Conservation (phyloP, 177 flowering plant species). For the Vitis hybrid region DNA sequence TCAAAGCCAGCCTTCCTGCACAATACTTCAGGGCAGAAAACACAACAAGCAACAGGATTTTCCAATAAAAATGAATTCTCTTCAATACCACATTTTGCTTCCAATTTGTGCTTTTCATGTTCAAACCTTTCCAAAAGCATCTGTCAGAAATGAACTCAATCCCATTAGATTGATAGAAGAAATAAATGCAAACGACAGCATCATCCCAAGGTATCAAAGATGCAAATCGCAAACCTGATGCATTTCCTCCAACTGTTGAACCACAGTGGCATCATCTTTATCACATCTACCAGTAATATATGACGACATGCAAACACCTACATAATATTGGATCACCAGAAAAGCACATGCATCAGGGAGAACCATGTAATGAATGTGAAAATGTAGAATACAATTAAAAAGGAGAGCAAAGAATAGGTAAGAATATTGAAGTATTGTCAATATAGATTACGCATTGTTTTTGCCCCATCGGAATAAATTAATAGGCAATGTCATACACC, state of each 20-base stretch:
- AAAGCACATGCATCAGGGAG: not conserved
- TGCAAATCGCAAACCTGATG: slow-evolving; percentile 40
- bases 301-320: slow-evolving; percentile 75
- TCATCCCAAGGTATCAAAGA: not conserved
- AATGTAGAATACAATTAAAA: too few relatives aligned
- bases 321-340: not conserved
- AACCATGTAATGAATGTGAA: not conserved
- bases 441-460: too few relatives aligned
- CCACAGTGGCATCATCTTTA: slow-evolving; percentile 33
- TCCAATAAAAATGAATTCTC: slow-evolving; percentile 12
- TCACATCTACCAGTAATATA: slow-evolving; percentile 33
- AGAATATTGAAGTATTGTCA: too few relatives aligned
- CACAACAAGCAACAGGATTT: slow-evolving; percentile 52
- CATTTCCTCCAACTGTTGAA: slow-evolving; percentile 60
- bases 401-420: too few relatives aligned
- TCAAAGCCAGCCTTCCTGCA: slow-evolving; percentile 30
- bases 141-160: slow-evolving; percentile 29
- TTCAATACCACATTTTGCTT: slow-evolving; percentile 11
- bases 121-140: slow-evolving; percentile 55
- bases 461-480: too few relatives aligned
- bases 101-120: slow-evolving; percentile 49
- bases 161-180: not conserved
- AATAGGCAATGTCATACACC: too few relatives aligned
- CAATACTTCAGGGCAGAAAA: slow-evolving; percentile 37
- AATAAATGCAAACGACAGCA: not conserved